Evolutionary conservation across 2,329 filamentous ascomycete genomes (phyloP).

Genomic region (Magnaporthiopsis incrustans): DNA sequence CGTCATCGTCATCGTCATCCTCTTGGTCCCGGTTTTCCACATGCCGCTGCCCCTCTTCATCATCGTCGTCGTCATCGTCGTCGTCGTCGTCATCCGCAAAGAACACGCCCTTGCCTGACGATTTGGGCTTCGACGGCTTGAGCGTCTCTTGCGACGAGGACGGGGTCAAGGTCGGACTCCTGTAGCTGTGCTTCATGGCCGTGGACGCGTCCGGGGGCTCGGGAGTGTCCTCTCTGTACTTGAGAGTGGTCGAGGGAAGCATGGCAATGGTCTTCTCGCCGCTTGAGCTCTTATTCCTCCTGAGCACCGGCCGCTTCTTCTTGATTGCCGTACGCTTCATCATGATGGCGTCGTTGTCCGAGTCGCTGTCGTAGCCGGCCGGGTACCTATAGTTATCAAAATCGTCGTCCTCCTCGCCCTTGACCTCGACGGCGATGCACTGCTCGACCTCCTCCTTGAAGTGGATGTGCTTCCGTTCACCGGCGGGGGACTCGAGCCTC

Average conservation of each 20-base stretch:
- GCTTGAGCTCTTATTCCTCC: slow-evolving; percentile 27
- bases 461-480: slow-evolving; percentile 78
- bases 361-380: slow-evolving; percentile 48
- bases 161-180: slow-evolving; percentile 52
- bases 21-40: slow-evolving; percentile 20
- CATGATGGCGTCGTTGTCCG: slow-evolving; percentile 72
- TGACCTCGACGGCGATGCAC: slow-evolving; percentile 86
- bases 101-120: slow-evolving; percentile 39
- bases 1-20: slow-evolving; percentile 13
- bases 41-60: slow-evolving; percentile 18
- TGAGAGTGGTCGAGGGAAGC: slow-evolving; percentile 78
- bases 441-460: slow-evolving; percentile 96
- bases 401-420: slow-evolving; percentile 69
- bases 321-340: slow-evolving; percentile 62
- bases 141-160: slow-evolving; percentile 80
- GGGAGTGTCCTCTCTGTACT: slow-evolving; percentile 71
- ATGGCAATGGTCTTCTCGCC: slow-evolving; percentile 84
- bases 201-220: slow-evolving; percentile 47
- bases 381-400: slow-evolving; percentile 39
- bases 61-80: slow-evolving; percentile 40
- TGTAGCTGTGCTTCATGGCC: slow-evolving; percentile 53
- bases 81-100: slow-evolving; percentile 54
- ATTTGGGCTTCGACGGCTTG: slow-evolving; percentile 52
- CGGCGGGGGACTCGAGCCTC: slow-evolving; percentile 53
- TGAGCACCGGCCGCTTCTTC: slow-evolving; percentile 44